These are phyloP conservation scores for Penicillium corylophilum DNA, from an alignment of 2,329 filamentous ascomycete species.

Conservation along the genomic window DNA sequence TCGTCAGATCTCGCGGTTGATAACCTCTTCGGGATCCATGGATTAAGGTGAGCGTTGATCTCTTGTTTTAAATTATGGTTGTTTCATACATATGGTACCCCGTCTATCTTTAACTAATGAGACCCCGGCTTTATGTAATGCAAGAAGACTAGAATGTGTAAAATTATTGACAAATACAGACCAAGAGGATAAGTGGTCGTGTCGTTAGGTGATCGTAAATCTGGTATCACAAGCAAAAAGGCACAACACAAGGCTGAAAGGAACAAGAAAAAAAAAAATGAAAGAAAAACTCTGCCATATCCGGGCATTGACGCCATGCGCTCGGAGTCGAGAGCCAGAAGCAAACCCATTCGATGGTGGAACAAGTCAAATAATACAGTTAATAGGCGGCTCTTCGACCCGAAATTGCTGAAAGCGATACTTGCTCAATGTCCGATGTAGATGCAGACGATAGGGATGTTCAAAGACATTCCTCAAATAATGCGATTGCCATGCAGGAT, in stretches of 20 bases:
- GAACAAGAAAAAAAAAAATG: not conserved
- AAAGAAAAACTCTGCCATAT: constrained; percentile 14
- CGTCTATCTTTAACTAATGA: not conserved
- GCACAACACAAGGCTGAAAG: constrained; percentile 11
- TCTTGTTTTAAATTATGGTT: not conserved
- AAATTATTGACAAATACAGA: constrained; percentile 32
- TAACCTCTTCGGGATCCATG: not conserved
- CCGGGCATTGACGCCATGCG: constrained; percentile 28
- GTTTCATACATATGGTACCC: not conserved
- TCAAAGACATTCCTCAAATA: not conserved
- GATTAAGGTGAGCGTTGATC: not conserved
- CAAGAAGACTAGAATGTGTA: constrained; percentile 1
- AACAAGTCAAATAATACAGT: constrained; percentile 10
- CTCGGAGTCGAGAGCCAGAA: constrained; percentile 23
- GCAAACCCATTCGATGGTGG: constrained; percentile 9
- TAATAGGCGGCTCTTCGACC: constrained; percentile 3
- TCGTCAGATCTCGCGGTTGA: not conserved
- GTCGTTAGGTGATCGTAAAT: constrained; percentile 30
- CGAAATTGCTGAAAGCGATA: constrained; percentile 12
- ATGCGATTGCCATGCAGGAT: constrained; percentile 3
- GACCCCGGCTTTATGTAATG: not conserved
- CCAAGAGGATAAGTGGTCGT: constrained; percentile 27
- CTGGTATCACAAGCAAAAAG: constrained; percentile 31
- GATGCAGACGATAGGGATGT: constrained; percentile 5
- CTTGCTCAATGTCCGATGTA: constrained; percentile 12